Conservation (phyloP, 2,329 filamentous ascomycete species). For the Immersiporthe knoxdaviesiana region DNA sequence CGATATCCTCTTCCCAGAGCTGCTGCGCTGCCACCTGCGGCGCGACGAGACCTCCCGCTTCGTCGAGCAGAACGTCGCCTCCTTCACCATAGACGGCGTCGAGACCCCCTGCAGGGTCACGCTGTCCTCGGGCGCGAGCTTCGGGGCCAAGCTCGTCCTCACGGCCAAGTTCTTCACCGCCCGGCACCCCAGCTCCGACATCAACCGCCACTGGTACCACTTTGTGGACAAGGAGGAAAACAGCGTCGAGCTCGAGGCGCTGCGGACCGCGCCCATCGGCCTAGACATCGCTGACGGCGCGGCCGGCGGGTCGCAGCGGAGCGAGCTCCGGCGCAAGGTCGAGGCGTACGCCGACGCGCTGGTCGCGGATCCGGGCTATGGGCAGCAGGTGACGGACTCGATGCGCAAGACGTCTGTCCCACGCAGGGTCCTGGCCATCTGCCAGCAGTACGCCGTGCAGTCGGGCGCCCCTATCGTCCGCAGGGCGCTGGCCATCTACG, state of each 20-base stretch:
- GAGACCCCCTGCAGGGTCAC: slow-evolving; percentile 49
- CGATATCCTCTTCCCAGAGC: slow-evolving; percentile 54
- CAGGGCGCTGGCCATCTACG: slow-evolving; percentile 57
- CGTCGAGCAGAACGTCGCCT: slow-evolving; percentile 52
- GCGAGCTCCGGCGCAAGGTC: slow-evolving; percentile 49
- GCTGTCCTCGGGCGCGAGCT: slow-evolving; percentile 51
- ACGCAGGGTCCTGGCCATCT: slow-evolving; percentile 49
- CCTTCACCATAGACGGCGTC: slow-evolving; percentile 47
- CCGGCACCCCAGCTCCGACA: slow-evolving; percentile 45
- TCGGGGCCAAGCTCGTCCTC: slow-evolving; percentile 50
- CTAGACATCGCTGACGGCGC: slow-evolving; percentile 45
- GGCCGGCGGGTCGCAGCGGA: slow-evolving; percentile 43
- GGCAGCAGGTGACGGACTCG: slow-evolving; percentile 54
- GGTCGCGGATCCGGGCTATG: slow-evolving; percentile 50
- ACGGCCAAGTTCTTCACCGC: slow-evolving; percentile 57
- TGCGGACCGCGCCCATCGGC: slow-evolving; percentile 53
- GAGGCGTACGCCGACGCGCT: slow-evolving; percentile 56
- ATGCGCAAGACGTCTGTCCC: slow-evolving; percentile 51
- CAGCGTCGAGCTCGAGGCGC: slow-evolving; percentile 46
- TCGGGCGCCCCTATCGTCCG: slow-evolving; percentile 56
- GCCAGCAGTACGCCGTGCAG: slow-evolving; percentile 51
- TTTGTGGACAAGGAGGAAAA: slow-evolving; percentile 38
- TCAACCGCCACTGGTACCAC: slow-evolving; percentile 56
- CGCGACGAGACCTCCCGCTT: slow-evolving; percentile 55
- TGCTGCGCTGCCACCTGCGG: slow-evolving; percentile 55